phyloP scores from a whole-genome alignment of 768 basidiomycete genomes.

The Russula olivacea region DNA sequence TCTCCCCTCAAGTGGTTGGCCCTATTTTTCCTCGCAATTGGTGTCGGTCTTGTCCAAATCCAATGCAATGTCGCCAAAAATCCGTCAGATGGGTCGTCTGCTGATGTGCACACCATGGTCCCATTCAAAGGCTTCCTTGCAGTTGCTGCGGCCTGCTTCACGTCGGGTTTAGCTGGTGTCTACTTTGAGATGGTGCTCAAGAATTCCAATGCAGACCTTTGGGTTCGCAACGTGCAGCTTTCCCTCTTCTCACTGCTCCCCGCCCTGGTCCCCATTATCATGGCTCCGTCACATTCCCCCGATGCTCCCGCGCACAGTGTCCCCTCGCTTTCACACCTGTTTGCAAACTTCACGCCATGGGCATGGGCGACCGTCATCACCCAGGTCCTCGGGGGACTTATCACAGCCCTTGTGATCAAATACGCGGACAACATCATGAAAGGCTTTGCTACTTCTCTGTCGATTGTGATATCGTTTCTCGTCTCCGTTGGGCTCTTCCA shows the following conservation, averaged over 20 bases:
- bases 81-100: conserved; percentile 5
- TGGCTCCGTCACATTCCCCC: conserved; percentile 37
- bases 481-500: conserved; percentile 87
- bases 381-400: conserved; percentile 86
- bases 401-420: conserved; percentile 93
- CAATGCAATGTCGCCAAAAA: conserved; percentile 29
- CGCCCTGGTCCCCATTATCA: conserved; percentile 71
- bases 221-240: conserved; percentile 95
- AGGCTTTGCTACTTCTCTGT: conserved; percentile 92
- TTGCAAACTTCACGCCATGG: conserved; percentile 84
- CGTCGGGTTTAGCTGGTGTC: conserved; percentile 92
- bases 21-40: conserved; percentile 77
- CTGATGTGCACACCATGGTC: conserved; percentile 55
- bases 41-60: conserved; percentile 76
- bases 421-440: conserved; percentile 89
- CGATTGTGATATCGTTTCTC: conserved; percentile 92
- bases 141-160: conserved; percentile 86
- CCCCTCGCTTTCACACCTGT: conserved; percentile 46
- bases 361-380: conserved; percentile 86
- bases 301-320: conserved; percentile 30
- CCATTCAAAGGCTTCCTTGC: conserved; percentile 84
- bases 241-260: conserved; percentile 92
- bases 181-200: conserved; percentile 99
- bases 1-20: conserved; percentile 76
- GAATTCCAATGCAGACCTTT: conserved; percentile 81